These are phyloP conservation scores for Phylloporus arenicola DNA, from an alignment of 768 basidiomycete species.

Conservation along the genomic window DNA sequence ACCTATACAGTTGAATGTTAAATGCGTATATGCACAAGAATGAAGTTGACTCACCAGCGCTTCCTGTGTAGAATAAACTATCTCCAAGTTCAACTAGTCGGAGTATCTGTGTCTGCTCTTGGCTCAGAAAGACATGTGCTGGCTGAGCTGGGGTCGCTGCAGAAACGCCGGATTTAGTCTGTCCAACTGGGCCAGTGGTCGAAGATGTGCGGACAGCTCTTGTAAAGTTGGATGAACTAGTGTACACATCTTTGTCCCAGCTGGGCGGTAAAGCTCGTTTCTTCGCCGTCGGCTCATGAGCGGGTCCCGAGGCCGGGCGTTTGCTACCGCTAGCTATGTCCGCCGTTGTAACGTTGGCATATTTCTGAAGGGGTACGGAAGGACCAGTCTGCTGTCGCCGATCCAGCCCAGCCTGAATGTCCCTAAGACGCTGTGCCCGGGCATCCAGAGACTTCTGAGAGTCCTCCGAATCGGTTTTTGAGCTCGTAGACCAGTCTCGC, in stretches of 20 bases:
- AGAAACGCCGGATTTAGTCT: slow-evolving; percentile 5
- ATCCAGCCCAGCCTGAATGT: slow-evolving; percentile 54
- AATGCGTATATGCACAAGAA: slow-evolving; percentile 12
- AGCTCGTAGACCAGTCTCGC: slow-evolving; percentile 57
- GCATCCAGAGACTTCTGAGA: slow-evolving; percentile 20
- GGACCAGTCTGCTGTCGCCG: slow-evolving; percentile 32
- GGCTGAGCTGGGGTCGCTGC: slow-evolving; percentile 15
- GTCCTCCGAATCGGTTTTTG: slow-evolving; percentile 26
- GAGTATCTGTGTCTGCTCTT: slow-evolving; percentile 82
- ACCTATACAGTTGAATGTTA: slow-evolving; percentile 43
- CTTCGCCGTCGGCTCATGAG: slow-evolving; percentile 34
- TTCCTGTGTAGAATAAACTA: slow-evolving; percentile 94
- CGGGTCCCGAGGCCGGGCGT: slow-evolving; percentile 23
- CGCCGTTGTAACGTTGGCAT: slow-evolving; percentile 9
- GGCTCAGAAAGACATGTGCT: slow-evolving; percentile 60
- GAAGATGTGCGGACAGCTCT: slow-evolving; percentile 11
- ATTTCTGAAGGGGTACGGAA: slow-evolving; percentile 9
- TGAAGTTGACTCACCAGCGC: slow-evolving; percentile 61
- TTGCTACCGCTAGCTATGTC: slow-evolving; percentile 29
- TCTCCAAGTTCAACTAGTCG: slow-evolving; percentile 65
- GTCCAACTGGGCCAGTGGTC: slow-evolving; percentile 5
- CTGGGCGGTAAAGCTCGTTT: slow-evolving; percentile 52
- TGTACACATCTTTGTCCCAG: slow-evolving; percentile 39
- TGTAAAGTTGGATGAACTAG: slow-evolving; percentile 34
- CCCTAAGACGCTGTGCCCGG: slow-evolving; percentile 42